Base-by-base conservation (phyloP, 2,329 filamentous ascomycete species). In the Knufia fluminis region DNA sequence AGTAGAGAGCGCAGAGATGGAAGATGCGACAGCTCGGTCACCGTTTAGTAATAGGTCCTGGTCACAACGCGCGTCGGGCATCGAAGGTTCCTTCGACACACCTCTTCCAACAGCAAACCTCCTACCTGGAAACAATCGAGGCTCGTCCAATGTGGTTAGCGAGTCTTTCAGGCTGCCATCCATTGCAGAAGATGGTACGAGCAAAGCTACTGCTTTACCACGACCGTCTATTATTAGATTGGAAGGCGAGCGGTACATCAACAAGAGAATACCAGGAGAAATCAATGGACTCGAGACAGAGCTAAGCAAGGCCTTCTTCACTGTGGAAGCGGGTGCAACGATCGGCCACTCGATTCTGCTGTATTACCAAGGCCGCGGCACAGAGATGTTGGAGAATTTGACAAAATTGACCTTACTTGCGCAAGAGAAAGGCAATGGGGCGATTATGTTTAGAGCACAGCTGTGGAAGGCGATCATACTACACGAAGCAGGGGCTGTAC, bases 391-490 rank as follows among this genome's bases (percentile, higher is more conserved):
- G 2, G 35, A 38, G 19, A n/a, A 39, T 17, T 24, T 48, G 33
- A 39, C 33, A 12, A 19, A 28, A 17, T 16, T 20, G 12, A 38
- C 33, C 4, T 12, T 17, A 12, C 22, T 26, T 20, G 45, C 45
- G n/a, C 45, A 40, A n/a, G 23, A 31, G 14, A 8, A 12, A 16
- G 45, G 35, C 3, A 3, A 26, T 12, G 36, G 14, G 17, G 35
- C n/a, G 3, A 28, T 40, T 9, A 39, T 19, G n/a, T 22, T 16
- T 2, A 23, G 35, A 17, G 45, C 45, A 24, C 45, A 48, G 23
- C 22, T 48, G n/a, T 48, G 45, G 45, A 48, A 39, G 35, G 45
- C 35, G 4, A 32, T 40, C 9, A 40, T 48, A 23, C 35, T 48
- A 2, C 9, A 48, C 33, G 33, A 48, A 10, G 28, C 40, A 7